Evolutionary conservation across 1,139 yeast species (phyloP).

Genomic region (Magnusiomyces sp.): DNA sequence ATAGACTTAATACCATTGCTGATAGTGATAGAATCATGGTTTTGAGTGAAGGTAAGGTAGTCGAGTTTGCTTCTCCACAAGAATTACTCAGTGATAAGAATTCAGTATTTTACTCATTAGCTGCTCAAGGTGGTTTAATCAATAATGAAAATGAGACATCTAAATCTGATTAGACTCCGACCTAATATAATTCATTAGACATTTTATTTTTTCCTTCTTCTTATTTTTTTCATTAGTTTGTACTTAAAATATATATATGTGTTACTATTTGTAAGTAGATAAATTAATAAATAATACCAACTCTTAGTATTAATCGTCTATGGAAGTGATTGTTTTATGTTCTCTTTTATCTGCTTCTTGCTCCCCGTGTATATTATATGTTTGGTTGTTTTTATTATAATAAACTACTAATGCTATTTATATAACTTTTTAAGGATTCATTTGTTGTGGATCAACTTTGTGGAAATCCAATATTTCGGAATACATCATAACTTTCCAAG

Average conservation of each 20-base stretch:
- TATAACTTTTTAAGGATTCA: background rate
- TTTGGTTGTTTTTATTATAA: background rate
- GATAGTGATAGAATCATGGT: constrained; percentile 87
- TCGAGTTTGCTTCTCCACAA: constrained; percentile 78
- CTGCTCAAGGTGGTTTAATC: constrained; percentile 49
- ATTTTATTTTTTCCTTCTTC: too few relatives aligned
- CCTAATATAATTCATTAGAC: too few relatives aligned
- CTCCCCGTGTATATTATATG: background rate
- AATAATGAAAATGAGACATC: constrained; percentile 17
- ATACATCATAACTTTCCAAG: constrained; percentile 99
- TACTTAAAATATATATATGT: too few relatives aligned
- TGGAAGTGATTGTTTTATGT: too few relatives aligned
- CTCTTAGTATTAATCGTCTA: too few relatives aligned
- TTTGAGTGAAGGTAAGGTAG: constrained; percentile 73
- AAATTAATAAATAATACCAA: too few relatives aligned
- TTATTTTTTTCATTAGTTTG: too few relatives aligned
- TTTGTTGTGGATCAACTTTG: constrained; percentile 43
- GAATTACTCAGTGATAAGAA: constrained; percentile 56
- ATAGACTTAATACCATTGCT: constrained; percentile 84
- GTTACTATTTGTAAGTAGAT: too few relatives aligned
- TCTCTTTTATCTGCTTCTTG: too few relatives aligned
- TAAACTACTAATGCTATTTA: background rate
- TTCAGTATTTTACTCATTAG: constrained; percentile 69
- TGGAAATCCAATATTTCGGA: constrained; percentile 94
- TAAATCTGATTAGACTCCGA: too few relatives aligned